Percentiles rank a stretch among this genome's conserved stretches.
These are phyloP conservation scores for Wallacemonas sp. DNA, from an alignment of 208 protist genomes.

Conservation along the genomic window DNA sequence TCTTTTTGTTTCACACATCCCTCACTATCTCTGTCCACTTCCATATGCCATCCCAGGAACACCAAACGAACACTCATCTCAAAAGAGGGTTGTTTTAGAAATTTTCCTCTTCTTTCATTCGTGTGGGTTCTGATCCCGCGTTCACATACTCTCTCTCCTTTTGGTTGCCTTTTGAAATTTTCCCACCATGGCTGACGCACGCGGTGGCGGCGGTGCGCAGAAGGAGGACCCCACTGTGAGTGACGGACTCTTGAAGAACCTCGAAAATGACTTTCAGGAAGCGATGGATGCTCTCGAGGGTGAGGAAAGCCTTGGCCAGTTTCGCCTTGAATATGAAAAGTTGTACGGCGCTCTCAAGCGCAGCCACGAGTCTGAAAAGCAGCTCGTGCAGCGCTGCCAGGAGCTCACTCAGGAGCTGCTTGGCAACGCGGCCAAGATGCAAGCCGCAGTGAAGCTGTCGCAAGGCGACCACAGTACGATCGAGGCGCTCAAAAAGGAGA, in stretches of 20 bases:
- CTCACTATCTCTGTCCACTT: not conserved
- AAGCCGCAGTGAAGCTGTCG: slow-evolving; percentile 95
- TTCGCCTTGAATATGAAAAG: slow-evolving; percentile 98
- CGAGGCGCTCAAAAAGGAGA: slow-evolving; percentile 95
- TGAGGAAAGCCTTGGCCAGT: slow-evolving; percentile 94
- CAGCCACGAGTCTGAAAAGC: slow-evolving; percentile 97
- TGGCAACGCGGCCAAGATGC: slow-evolving; percentile 97
- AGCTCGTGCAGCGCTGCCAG: slow-evolving; percentile 94
- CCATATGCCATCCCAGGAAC: not conserved
- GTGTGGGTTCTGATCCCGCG: no score
- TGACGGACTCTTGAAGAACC: slow-evolving; percentile 76
- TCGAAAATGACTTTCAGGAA: slow-evolving; percentile 95
- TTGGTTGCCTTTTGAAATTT: no score
- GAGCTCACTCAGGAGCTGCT: slow-evolving; percentile 97
- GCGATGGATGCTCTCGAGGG: slow-evolving; percentile 93
- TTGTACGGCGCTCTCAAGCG: slow-evolving; percentile 95
- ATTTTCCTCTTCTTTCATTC: not conserved
- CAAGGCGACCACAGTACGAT: slow-evolving; percentile 98
- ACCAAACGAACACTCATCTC: no score
- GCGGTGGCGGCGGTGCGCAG: not conserved
- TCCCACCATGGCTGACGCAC: slow-evolving; percentile 31
- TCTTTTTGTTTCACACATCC: no score
- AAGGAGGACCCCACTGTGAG: slow-evolving; percentile 62
- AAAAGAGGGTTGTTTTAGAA: no score
- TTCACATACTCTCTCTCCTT: no score